Evolutionary conservation across 2,329 filamentous ascomycete genomes (phyloP).

Genomic region (Nannizziopsis barbatae): DNA sequence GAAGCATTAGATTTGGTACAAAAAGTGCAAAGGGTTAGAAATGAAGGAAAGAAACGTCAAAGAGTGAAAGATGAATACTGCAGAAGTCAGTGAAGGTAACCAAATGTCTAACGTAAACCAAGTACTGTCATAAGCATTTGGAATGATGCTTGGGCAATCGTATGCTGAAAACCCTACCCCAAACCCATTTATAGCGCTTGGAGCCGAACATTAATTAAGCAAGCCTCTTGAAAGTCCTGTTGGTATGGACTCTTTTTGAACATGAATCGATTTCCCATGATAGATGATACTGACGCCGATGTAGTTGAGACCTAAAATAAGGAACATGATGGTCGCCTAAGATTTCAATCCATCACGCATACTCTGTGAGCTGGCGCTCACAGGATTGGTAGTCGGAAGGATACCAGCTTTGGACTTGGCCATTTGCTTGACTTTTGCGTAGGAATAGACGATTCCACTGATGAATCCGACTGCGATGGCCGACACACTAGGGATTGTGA

Average conservation of each 20-base stretch:
- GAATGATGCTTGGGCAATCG: background rate
- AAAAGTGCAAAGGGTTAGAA: background rate
- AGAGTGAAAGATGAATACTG: background rate
- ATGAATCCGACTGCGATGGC: constrained; percentile 87
- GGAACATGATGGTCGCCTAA: constrained; percentile 26
- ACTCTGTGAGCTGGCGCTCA: constrained; percentile 87
- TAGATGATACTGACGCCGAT: background rate
- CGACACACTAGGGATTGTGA: constrained; percentile 82
- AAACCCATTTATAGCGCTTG: background rate
- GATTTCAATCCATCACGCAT: constrained; percentile 74
- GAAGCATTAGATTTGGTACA: constrained; percentile 6
- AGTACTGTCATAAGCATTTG: background rate
- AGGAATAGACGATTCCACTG: constrained; percentile 80
- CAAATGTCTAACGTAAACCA: constrained; percentile 3
- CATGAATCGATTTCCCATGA: background rate
- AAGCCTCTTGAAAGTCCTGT: too few relatives aligned
- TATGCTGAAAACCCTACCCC: background rate
- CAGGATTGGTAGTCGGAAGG: constrained; percentile 56
- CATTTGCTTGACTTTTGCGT: constrained; percentile 73
- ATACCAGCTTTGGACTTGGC: constrained; percentile 53
- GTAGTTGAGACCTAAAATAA: background rate
- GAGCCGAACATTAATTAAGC: too few relatives aligned
- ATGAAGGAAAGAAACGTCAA: background rate
- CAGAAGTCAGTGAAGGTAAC: background rate
- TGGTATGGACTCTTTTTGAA: too few relatives aligned